Percentiles rank a stretch among this genome's conserved stretches.
phyloP scores from a whole-genome alignment of 352 stramenopile species.

The Globisporangium perplexum region DNA sequence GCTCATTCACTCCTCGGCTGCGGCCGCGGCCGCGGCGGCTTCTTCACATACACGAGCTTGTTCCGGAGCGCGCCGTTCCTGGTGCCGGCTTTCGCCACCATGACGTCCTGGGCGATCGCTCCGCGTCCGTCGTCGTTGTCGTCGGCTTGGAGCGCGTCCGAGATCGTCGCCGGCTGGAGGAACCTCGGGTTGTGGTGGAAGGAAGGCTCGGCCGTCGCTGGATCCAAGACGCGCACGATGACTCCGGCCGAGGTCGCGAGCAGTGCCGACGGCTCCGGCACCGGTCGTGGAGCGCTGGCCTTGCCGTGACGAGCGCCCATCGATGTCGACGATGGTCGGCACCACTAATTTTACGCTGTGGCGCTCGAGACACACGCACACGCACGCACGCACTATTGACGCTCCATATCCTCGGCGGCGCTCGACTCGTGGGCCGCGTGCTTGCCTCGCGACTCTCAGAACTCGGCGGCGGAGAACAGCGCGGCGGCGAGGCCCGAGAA shows the following conservation, averaged over 20 bases:
- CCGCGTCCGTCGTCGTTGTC: not conserved
- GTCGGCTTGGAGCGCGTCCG: conserved; percentile 1
- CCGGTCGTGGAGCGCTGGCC: conserved; percentile 15
- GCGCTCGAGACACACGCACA: not conserved
- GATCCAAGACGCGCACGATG: conserved; percentile 39
- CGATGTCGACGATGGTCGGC: no score
- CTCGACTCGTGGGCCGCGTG: not conserved
- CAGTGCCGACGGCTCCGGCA: conserved; percentile 28
- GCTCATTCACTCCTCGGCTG: not conserved
- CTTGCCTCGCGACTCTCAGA: conserved; percentile 29
- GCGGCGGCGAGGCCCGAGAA: conserved; percentile 47
- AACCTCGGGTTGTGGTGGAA: conserved; percentile 49
- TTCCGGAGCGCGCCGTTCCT: conserved; percentile 39
- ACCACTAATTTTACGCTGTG: conserved; percentile 11
- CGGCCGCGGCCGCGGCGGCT: conserved; percentile 15
- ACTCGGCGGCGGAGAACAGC: conserved; percentile 73
- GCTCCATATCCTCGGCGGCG: not conserved
- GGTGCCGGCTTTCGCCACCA: conserved; percentile 29
- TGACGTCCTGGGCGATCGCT: conserved; percentile 8
- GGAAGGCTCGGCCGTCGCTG: conserved; percentile 13
- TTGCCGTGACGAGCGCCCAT: conserved; percentile 38
- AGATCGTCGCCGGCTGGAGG: conserved; percentile 9
- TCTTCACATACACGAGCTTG: conserved; percentile 66
- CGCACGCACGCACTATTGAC: not conserved
- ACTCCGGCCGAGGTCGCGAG: conserved; percentile 38